Evolutionary conservation across 257 asterid genomes (phyloP), one percentile per base, ranked within the genome.

Genomic region (Solanum chmielewskii): DNA sequence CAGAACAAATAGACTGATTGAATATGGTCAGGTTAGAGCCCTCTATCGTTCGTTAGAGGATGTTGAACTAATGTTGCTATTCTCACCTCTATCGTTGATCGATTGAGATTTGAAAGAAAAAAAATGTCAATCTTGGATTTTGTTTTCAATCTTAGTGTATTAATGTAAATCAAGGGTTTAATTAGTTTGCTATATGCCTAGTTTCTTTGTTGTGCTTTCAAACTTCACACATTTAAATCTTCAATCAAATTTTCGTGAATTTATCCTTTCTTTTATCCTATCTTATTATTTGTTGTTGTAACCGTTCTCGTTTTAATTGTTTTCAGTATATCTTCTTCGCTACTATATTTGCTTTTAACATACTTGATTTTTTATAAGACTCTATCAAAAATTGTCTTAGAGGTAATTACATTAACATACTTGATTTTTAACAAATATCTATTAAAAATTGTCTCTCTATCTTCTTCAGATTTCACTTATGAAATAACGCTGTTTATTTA

Each of bases 401-500:
- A 52, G 10, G 64, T 18, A 52, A 52, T 18, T 52, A 52, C n/a
- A 18, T 52, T 52, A 52, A 7, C n/a, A 52, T 18, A 18, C 64
- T 56, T 56, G 11, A 18, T 18, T 56, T 56, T 56, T 56, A 0
- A 18, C 0, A 18, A 18, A 0, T 10, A 0, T 56, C n/a, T 56
- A 18, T 56, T 4, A 10, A 0, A 56, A 56, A 56, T 1, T 7
- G 0, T 56, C 2, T 18, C 11, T 56, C 4, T 0, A 56, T 1
- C 6, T 0, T 13, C 1, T 8, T 14, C 1, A 27, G 0, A 68
- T 29, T 29, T 0, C 37, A 15, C 21, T 68, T 13, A 1, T 29
- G 2, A 0, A 31, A 68, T 29, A 14, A 68, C 0, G 1, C 0
- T 13, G 2, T 6, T 2, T 68, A 4, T 6, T 0, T 68, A 4